Evolutionary conservation across 73 alveolate species (phyloP).

Genomic region (Paramecium tetraurelia): DNA sequence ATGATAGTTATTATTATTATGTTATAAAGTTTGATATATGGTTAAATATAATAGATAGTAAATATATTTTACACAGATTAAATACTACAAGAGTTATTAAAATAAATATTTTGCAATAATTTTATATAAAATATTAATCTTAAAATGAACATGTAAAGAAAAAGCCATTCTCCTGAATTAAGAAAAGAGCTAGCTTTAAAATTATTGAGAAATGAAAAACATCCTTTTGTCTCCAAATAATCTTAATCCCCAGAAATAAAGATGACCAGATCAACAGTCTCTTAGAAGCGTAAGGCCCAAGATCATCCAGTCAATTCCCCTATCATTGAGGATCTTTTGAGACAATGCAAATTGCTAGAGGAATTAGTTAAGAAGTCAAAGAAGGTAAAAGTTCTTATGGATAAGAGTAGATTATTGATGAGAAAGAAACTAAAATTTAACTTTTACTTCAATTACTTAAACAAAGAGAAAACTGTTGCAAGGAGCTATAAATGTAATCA

Average conservation of each 20-base stretch:
- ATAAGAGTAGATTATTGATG: background rate
- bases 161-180: conserved; percentile 2
- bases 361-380: conserved; percentile 21
- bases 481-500: background rate
- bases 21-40: background rate
- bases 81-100: background rate
- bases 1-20: background rate
- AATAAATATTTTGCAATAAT: background rate
- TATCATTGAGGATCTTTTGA: background rate
- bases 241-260: background rate
- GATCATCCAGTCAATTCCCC: conserved; percentile 16
- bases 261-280: background rate
- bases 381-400: background rate
- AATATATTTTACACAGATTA: background rate
- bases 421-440: conserved; percentile 3
- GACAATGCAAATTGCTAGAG: background rate
- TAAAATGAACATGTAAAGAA: background rate
- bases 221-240: conserved; percentile 17
- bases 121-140: background rate
- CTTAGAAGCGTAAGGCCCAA: background rate
- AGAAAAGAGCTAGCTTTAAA: conserved; percentile 4
- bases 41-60: background rate
- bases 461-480: conserved; percentile 7
- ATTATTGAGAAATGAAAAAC: conserved; percentile 15
- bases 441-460: background rate